These are phyloP conservation scores for Wickerhamomyces chaumierensis DNA, from an alignment of 805 yeast genomes.

Conservation along the genomic window DNA sequence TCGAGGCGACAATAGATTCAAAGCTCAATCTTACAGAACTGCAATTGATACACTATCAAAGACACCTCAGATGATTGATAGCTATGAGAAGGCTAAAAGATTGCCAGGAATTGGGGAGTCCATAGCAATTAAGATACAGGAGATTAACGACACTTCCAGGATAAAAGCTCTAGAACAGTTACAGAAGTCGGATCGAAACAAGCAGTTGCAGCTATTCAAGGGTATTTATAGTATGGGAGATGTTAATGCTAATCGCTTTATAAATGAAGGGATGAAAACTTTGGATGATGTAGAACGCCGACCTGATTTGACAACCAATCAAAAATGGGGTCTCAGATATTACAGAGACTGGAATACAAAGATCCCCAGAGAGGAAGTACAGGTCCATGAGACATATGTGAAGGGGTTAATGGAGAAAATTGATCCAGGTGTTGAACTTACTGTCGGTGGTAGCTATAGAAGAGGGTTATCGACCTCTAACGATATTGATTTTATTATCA, in stretches of 20 bases:
- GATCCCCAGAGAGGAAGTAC: conserved; percentile 36
- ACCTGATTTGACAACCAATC: conserved; percentile 19
- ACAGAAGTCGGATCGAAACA: conserved; percentile 17
- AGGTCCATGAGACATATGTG: conserved; percentile 27
- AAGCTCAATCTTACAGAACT: conserved; percentile 29
- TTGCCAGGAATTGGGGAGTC: conserved; percentile 30
- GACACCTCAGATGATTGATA: conserved; percentile 18
- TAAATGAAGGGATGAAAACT: conserved; percentile 25
- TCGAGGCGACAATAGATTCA: conserved; percentile 24
- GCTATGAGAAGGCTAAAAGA: conserved; percentile 26
- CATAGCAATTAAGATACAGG: conserved; percentile 33
- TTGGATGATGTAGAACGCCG: conserved; percentile 26
- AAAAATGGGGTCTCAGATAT: conserved; percentile 31
- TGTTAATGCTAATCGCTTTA: conserved; percentile 28
- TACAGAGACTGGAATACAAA: conserved; percentile 33
- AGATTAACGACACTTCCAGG: conserved; percentile 28
- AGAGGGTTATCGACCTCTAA: conserved; percentile 36
- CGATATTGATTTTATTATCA: conserved; percentile 41
- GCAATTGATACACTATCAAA: conserved; percentile 30
- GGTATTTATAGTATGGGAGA: conserved; percentile 42
- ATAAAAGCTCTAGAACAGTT: conserved; percentile 13
- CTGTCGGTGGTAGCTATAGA: conserved; percentile 41
- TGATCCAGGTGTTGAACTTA: conserved; percentile 24
- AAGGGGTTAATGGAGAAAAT: conserved; percentile 15
- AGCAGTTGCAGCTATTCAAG: conserved; percentile 22